Base-by-base conservation (phyloP, 1,139 yeast species). In the Wickerhamomyces sp. region DNA sequence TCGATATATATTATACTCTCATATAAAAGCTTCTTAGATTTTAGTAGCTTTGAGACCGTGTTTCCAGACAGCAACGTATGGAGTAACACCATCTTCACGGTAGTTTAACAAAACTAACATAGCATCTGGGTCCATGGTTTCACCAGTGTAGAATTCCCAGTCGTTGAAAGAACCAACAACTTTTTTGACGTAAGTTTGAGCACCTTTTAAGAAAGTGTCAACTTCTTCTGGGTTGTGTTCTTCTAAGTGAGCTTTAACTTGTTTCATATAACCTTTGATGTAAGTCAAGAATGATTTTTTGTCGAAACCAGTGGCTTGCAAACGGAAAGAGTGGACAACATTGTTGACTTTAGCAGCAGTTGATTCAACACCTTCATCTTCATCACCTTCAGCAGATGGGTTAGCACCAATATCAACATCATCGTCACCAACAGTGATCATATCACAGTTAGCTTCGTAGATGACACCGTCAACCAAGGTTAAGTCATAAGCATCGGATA, bases 121-220 rank as follows among this genome's bases (percentile, higher is more conserved):
- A 65, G 86, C 97, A 73, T 93, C 98, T 71, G 98, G 97, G 84
- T 94, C 96, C 99, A 93, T 94, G 67, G 96, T 86, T 79, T 93
- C 98, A 79, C 99, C 99, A 61, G 96, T 93, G 90, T 75, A 93
- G 82, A 93, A 93, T 69, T 93, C 99, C 95, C 94, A 93, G 81
- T 93, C 99, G 71, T 84, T 84, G 93, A 93, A 93, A 73, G 90
- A 84, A 63, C 83, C 86, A 64, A 93, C 72, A 61, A 93, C 85
- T 81, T 93, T 94, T 87, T 94, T 93, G 74, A 87, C 95, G 80
- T 89, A 91, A 61, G 87, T 75, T 60, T 83, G 79, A 62, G 99
- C 99, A 71, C 97, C 97, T 81, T 91, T 91, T 82, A 91, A 97
- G 73, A 93, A 93, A 58, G 71, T 75, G 66, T 85, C 83, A 63